Base-by-base conservation (phyloP, 1,284 basidiomycete species). In the Amylostereum areolatum region DNA sequence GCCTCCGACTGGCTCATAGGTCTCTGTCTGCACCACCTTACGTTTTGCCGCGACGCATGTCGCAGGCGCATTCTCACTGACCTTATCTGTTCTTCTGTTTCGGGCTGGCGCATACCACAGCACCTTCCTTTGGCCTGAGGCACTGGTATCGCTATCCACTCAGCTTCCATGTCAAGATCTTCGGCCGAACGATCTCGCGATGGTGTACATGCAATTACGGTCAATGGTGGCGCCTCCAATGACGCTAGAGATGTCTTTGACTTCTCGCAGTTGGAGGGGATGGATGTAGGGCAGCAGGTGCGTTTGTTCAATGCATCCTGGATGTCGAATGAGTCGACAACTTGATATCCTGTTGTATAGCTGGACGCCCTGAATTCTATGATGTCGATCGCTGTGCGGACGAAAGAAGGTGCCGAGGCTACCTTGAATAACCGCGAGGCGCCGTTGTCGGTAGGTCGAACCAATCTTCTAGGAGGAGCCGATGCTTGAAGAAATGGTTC, bases 391-490 rank as follows among this genome's bases (percentile, higher is more conserved):
- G 84, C 90, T 65, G 81, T 78, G 53, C 79, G 85, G 51, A 90
- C 93, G 59, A 88, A 82, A 62, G 89, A 92, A 65, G 91, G 92
- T 12, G 91, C 91, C 1, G 89, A 91, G 67, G 89, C 86, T 53
- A 72, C 94, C 47, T 70, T 94, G 43, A 80, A 80, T 53, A 80
- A 87, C 66, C 71, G 76, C 29, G 30, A 52, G 28, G 24, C 45
- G 4, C 49, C 47, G 11, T 66, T 88, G 36, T 73, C 72, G 46
- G 85, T 88, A 60, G 56, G 74, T 63, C 27, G 3, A 18, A 18
- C 18, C 35, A 18, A 44, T 24, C 18, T 48, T 39, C 33, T 31
- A 37, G 47, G 52, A 45, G 25, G 27, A 50, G 47, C 35, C 28
- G 8, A 25, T 34, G n/a, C 37, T 24, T 51, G 30, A 48, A 32